These are phyloP conservation scores for Ampelocalamus luodianensis DNA, from an alignment of 176 grass and related monocot species.

Conservation along the genomic window DNA sequence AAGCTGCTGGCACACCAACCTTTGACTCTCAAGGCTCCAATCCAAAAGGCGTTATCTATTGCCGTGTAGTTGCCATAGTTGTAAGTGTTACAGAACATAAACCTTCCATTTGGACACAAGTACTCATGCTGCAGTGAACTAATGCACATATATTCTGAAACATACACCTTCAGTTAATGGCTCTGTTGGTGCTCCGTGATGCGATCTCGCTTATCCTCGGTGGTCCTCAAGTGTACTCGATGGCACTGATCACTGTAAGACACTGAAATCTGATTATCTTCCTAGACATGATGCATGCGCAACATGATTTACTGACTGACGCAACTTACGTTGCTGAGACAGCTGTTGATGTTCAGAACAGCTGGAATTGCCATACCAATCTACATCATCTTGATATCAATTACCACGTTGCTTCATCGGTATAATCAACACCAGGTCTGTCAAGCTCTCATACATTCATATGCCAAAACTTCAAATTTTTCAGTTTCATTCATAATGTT, in stretches of 20 bases:
- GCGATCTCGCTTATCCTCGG: constrained; percentile 50
- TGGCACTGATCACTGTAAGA: constrained; percentile 53
- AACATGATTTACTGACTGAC: constrained; percentile 11
- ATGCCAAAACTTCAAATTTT: neutral
- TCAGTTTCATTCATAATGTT: neutral
- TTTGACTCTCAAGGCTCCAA: constrained; percentile 29
- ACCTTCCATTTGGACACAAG: neutral
- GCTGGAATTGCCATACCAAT: constrained; percentile 65
- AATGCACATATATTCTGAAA: neutral
- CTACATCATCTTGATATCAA: constrained; percentile 57
- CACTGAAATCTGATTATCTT: neutral
- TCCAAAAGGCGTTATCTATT: constrained; percentile 48
- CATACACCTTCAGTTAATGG: constrained; percentile 59
- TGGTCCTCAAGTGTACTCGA: constrained; percentile 42
- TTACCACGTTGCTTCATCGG: constrained; percentile 42
- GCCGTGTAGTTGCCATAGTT: constrained; percentile 48
- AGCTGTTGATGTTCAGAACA: constrained; percentile 66
- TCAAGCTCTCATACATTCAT: neutral
- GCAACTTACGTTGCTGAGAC: neutral
- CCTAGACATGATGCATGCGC: neutral
- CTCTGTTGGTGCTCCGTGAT: constrained; percentile 60
- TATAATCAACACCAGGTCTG: constrained; percentile 48
- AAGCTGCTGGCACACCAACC: constrained; percentile 19
- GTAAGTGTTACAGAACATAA: constrained; percentile 51
- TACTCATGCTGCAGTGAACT: neutral